Evolutionary conservation across 495 filamentous ascomycete species (phyloP).

Genomic region (Penicillium flavigenum): DNA sequence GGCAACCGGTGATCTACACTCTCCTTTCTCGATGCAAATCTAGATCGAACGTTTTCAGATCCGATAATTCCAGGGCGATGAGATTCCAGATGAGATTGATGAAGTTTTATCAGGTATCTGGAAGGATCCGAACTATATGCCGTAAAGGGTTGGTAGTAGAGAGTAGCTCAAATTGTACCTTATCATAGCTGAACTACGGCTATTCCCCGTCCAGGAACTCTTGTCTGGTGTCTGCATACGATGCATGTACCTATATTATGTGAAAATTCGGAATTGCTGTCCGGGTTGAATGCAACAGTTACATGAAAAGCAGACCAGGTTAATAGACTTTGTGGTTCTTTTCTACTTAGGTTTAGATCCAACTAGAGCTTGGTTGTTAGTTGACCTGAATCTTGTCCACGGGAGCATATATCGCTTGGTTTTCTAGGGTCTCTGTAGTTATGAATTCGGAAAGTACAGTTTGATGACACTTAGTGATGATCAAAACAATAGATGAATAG

Average conservation of each 20-base stretch:
- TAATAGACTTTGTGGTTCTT: not conserved
- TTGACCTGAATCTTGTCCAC: too few relatives aligned
- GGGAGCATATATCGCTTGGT: too few relatives aligned
- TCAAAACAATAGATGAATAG: not conserved
- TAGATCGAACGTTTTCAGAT: not conserved
- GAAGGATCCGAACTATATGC: too few relatives aligned
- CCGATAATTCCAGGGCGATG: too few relatives aligned
- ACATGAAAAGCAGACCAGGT: not conserved
- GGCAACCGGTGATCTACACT: constrained; percentile 9
- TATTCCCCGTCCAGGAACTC: not conserved
- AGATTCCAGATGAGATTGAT: too few relatives aligned
- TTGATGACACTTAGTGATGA: not conserved
- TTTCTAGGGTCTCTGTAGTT: not conserved
- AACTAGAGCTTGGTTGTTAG: not conserved
- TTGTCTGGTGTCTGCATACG: not conserved
- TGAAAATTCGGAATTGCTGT: not conserved
- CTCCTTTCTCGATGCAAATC: constrained; percentile 5
- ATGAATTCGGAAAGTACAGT: not conserved
- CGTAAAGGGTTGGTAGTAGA: too few relatives aligned
- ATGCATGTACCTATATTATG: not conserved
- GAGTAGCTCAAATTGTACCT: too few relatives aligned
- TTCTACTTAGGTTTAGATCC: not conserved
- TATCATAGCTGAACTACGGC: too few relatives aligned
- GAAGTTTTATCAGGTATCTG: too few relatives aligned
- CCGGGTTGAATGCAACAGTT: not conserved